Percentiles rank a stretch among this genome's conserved stretches.
Evolutionary conservation across 371 early-diverging fungal species (phyloP).

Genomic region (Syncephalastrum contaminatum): DNA sequence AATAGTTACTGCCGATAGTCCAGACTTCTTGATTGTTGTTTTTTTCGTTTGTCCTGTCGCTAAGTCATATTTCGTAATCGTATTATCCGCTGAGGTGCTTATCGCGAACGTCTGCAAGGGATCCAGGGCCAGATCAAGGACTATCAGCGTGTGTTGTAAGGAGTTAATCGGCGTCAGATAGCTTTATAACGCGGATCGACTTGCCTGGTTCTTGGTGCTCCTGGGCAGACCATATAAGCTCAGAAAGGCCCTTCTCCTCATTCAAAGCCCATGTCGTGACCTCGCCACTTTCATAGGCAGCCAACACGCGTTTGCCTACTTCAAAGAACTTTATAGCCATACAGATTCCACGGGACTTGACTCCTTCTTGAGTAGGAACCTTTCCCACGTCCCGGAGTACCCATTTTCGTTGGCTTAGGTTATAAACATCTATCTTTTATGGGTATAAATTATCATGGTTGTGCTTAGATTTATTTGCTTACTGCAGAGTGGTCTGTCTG

Average conservation of each 20-base stretch:
- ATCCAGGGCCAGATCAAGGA: slow-evolving; percentile 32
- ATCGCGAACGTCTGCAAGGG: slow-evolving; percentile 18
- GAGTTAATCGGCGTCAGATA: neutral
- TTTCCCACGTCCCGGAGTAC: slow-evolving; percentile 19
- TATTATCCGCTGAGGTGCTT: slow-evolving; percentile 45
- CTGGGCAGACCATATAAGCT: slow-evolving; percentile 28
- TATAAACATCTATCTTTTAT: slow-evolving; percentile 48
- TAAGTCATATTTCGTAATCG: slow-evolving; percentile 37
- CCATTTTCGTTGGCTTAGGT: slow-evolving; percentile 23
- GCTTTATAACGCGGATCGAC: neutral
- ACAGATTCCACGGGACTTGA: slow-evolving; percentile 30
- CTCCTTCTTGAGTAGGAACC: slow-evolving; percentile 7
- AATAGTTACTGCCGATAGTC: slow-evolving; percentile 37
- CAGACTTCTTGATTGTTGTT: slow-evolving; percentile 37
- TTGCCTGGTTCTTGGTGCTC: slow-evolving; percentile 45
- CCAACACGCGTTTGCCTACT: slow-evolving; percentile 21
- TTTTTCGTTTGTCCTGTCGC: slow-evolving; percentile 23
- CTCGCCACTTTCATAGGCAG: slow-evolving; percentile 48
- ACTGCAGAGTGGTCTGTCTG: no score
- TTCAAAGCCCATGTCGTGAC: slow-evolving; percentile 29
- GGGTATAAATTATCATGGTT: neutral
- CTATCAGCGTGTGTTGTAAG: slow-evolving; percentile 13
- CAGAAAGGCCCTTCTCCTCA: slow-evolving; percentile 8
- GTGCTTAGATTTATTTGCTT: neutral
- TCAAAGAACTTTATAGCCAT: slow-evolving; percentile 39